Conservation (phyloP, 2,329 filamentous ascomycete species). For the Ceratocystiopsis minuta region DNA sequence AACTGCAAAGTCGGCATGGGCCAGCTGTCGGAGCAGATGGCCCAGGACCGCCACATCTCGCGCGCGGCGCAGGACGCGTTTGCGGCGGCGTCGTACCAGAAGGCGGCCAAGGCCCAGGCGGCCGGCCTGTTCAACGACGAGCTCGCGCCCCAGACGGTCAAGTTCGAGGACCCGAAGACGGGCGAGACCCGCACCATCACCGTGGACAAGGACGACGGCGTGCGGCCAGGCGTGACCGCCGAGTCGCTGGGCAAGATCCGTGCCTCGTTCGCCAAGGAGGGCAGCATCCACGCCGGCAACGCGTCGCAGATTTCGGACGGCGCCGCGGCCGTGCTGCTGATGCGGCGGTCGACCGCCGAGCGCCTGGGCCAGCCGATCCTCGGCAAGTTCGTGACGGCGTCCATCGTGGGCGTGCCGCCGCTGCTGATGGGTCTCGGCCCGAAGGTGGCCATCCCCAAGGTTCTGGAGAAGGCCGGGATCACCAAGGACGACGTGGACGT, state of each 20-base stretch:
- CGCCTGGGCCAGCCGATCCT: constrained; percentile 73
- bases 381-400: constrained; percentile 78
- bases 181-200: constrained; percentile 70
- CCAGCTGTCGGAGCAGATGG: constrained; percentile 84
- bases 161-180: constrained; percentile 80
- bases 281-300: constrained; percentile 84
- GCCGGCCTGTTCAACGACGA: constrained; percentile 85
- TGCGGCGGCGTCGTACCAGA: constrained; percentile 81
- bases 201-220: constrained; percentile 72
- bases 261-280: constrained; percentile 78
- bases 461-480: constrained; percentile 73
- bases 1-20: constrained; percentile 99
- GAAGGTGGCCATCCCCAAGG: constrained; percentile 88
- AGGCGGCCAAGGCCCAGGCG: constrained; percentile 70
- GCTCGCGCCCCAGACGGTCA: constrained; percentile 70
- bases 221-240: constrained; percentile 67
- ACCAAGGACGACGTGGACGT: constrained; percentile 84
- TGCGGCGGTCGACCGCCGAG: constrained; percentile 85
- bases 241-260: constrained; percentile 84
- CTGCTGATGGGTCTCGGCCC: constrained; percentile 93
- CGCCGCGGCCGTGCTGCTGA: constrained; percentile 83
- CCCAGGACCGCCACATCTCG: constrained; percentile 57
- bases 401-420: constrained; percentile 75
- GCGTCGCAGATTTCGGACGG: constrained; percentile 92
- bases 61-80: constrained; percentile 76